These are phyloP conservation scores for Cryptosporidium muris DNA, from an alignment of 169 alveolate species.

Conservation along the genomic window DNA sequence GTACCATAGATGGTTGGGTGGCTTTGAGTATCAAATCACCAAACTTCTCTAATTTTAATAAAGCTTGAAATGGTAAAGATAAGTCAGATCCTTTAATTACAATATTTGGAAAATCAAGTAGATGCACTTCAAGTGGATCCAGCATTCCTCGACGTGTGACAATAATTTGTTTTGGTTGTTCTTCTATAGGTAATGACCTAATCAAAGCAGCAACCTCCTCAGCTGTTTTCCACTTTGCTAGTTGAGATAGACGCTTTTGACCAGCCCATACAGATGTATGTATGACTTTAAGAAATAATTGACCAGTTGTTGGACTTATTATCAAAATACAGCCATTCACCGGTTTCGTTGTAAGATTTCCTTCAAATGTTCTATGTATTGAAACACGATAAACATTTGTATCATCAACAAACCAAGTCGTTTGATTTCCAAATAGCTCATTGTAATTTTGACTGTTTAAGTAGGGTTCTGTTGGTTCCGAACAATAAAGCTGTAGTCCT, in stretches of 20 bases:
- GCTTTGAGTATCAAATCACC: conserved; percentile 99
- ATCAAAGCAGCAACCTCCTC: conserved; percentile 99
- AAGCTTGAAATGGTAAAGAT: conserved; percentile 98
- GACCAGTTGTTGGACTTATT: conserved; percentile 99
- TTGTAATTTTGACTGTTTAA: conserved; percentile 97
- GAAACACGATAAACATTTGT: conserved; percentile 99
- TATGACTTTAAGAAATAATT: conserved; percentile 97
- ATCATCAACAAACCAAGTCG: conserved; percentile 99
- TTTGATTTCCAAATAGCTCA: conserved; percentile 98
- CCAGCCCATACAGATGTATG: conserved; percentile 99
- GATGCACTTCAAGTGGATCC: conserved; percentile 99
- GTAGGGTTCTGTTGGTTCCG: conserved; percentile 99
- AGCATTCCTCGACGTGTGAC: conserved; percentile 99
- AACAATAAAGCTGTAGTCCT: conserved; percentile 98
- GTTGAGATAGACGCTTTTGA: conserved; percentile 98
- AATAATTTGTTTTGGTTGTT: conserved; percentile 99
- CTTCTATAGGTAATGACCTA: conserved; percentile 99
- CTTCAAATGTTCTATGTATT: conserved; percentile 99
- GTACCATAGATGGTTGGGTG: conserved; percentile 99
- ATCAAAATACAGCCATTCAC: conserved; percentile 99
- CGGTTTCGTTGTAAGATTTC: conserved; percentile 99
- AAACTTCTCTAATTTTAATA: conserved; percentile 96
- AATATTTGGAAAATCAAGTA: conserved; percentile 99
- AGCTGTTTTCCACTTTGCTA: conserved; percentile 99
- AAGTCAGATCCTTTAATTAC: conserved; percentile 99